Percentiles rank a stretch among this genome's conserved stretches.
These are phyloP conservation scores for Xylariaceae sp. DNA, from an alignment of 2,329 filamentous ascomycete genomes.

Conservation along the genomic window DNA sequence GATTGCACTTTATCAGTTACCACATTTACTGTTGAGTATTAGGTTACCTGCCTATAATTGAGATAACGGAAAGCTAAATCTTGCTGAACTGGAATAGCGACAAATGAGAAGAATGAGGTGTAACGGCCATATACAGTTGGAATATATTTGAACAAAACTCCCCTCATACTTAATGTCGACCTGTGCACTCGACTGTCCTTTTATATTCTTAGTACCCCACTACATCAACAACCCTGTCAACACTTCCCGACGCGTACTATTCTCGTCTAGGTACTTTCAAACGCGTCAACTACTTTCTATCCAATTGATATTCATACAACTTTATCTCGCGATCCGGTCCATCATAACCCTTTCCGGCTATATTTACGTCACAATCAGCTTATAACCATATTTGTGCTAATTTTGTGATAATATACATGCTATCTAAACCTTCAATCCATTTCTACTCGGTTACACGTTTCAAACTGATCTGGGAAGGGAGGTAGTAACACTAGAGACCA, in stretches of 20 bases:
- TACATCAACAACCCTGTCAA: no score
- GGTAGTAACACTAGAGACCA: background rate
- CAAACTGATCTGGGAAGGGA: background rate
- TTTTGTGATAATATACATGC: no score
- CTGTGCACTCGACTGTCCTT: background rate
- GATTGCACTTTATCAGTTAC: background rate
- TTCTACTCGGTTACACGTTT: background rate
- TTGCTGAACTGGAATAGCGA: slow-evolving; percentile 1
- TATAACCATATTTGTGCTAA: no score
- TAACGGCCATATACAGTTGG: background rate
- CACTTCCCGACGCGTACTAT: no score
- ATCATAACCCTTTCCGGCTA: no score
- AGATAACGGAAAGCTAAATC: background rate
- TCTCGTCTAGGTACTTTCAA: no score
- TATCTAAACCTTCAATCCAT: background rate
- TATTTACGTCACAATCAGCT: no score
- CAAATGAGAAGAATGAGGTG: background rate
- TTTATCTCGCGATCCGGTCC: no score
- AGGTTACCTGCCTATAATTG: background rate
- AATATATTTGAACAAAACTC: background rate
- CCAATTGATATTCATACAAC: no score
- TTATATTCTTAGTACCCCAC: no score
- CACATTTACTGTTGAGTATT: background rate
- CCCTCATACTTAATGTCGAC: background rate
- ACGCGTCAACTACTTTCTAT: no score